Evolutionary conservation across 345 rosid species (phyloP), one percentile per base, ranked within the genome.

Genomic region (Conringia planisiliqua): DNA sequence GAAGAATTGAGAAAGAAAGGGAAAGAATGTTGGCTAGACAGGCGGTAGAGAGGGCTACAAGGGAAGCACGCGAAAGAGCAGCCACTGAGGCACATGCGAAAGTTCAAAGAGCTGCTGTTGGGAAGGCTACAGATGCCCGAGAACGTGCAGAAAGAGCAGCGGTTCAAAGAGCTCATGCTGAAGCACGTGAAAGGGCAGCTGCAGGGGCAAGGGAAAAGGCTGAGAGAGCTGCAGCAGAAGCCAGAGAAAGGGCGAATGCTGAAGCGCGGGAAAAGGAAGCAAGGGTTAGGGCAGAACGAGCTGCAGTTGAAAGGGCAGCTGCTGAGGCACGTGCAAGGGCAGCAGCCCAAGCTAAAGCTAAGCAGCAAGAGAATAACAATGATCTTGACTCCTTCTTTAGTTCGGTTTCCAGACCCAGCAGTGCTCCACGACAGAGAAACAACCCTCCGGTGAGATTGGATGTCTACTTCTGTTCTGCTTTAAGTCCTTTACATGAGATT

Each of bases 161-260:
- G 5, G 98, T 95, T 71, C 93, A 85, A 71, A 88, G 99, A 84
- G 99, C 86, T 16, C 92, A 90, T 72, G 91, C 97, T 60, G 99
- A 95, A 86, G 99, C 98, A 58, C 96, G 98, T 79, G 96, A 90
- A 82, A 87, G 98, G 78, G 96, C 97, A 68, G 98, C 96, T 24
- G 79, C 81, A 30, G 97, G 83, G 40, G 98, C 98, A 30, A 85
- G 76, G 70, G 98, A 88, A 78, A 89, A 87, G 80, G 97, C 96
- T 20, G 97, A 83, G 82, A 91, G 70, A 82, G 93, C 85, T 47
- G 97, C 93, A 55, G 90, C 95, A 80, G 98, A 94, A 81, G 98
- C 95, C 29, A 84, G 87, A 59, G 95, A 92, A 69, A 85, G 84
- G 84, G 85, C 84, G 58, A 81, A 79, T 72, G 78, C 82, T 14